phyloP scores from a whole-genome alignment of 2,329 filamentous ascomycete species.

The Setomelanomma holmii region DNA sequence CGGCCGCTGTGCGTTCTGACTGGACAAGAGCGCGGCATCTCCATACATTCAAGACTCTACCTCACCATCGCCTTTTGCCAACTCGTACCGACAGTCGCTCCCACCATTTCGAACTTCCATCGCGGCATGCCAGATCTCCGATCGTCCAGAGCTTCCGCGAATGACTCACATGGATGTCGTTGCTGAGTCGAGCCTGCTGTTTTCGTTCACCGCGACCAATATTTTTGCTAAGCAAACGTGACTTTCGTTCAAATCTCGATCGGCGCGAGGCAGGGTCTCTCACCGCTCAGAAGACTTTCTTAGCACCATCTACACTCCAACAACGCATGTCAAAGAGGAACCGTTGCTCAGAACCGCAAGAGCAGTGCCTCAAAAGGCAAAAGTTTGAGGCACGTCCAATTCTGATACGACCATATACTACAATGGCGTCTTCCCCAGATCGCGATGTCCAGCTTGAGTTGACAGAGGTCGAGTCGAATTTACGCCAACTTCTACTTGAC shows the following conservation, averaged over 20 bases:
- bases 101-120: not conserved
- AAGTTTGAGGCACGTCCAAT: constrained; percentile 27
- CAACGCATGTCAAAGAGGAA: not conserved
- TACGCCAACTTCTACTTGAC: constrained; percentile 80
- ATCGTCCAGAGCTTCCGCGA: not conserved
- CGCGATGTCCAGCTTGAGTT: constrained; percentile 59
- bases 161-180: constrained; percentile 39
- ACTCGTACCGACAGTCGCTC: constrained; percentile 9
- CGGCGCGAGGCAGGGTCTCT: too few relatives aligned
- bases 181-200: constrained; percentile 38
- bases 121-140: too few relatives aligned
- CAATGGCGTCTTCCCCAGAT: constrained; percentile 33
- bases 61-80: constrained; percentile 10
- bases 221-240: constrained; percentile 28
- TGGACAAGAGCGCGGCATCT: constrained; percentile 38
- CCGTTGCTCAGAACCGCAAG: constrained; percentile 13
- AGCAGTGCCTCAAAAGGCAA: constrained; percentile 41
- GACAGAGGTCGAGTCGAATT: constrained; percentile 72
- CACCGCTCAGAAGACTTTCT: too few relatives aligned
- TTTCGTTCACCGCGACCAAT: constrained; percentile 35
- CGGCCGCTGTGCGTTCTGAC: constrained; percentile 43
- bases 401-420: constrained; percentile 32
- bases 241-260: constrained; percentile 19
- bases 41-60: constrained; percentile 27
- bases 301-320: too few relatives aligned